Percentiles rank a stretch among this genome's conserved stretches.
Evolutionary conservation across 768 basidiomycete species (phyloP).

Genomic region (Tricholomella constricta): DNA sequence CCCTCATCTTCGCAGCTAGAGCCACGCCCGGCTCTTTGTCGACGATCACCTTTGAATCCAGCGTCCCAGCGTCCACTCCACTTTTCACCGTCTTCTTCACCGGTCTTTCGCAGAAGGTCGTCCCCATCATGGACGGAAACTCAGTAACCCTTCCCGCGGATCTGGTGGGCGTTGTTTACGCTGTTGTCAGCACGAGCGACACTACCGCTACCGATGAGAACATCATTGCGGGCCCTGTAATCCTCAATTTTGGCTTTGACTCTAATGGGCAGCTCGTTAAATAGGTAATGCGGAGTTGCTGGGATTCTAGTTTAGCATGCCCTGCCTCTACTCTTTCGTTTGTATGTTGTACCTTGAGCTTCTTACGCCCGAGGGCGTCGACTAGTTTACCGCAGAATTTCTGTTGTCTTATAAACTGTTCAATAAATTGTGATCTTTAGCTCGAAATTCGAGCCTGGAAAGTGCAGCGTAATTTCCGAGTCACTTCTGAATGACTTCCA

Average conservation of each 20-base stretch:
- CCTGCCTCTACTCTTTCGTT: background rate
- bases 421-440: too few species aligned
- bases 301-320: background rate
- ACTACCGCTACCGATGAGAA: constrained; percentile 35
- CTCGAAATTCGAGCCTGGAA: too few species aligned
- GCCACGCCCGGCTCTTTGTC: constrained; percentile 26
- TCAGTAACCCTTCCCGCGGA: constrained; percentile 37
- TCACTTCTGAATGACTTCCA: too few species aligned
- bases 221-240: constrained; percentile 49
- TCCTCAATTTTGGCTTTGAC: constrained; percentile 27
- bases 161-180: constrained; percentile 50
- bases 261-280: constrained; percentile 15
- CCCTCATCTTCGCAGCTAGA: constrained; percentile 35
- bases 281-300: too few species aligned
- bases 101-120: constrained; percentile 41
- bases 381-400: too few species aligned
- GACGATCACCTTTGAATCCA: constrained; percentile 13
- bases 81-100: constrained; percentile 44
- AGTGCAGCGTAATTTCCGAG: too few species aligned
- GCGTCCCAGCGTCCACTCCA: constrained; percentile 11
- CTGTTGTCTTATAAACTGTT: too few species aligned
- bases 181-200: constrained; percentile 40
- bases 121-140: constrained; percentile 28
- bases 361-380: too few species aligned
- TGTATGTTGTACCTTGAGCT: background rate